Percentiles rank a stretch among this genome's conserved stretches.
Conservation (phyloP, 768 basidiomycete genomes). For the Boletus edulis region DNA sequence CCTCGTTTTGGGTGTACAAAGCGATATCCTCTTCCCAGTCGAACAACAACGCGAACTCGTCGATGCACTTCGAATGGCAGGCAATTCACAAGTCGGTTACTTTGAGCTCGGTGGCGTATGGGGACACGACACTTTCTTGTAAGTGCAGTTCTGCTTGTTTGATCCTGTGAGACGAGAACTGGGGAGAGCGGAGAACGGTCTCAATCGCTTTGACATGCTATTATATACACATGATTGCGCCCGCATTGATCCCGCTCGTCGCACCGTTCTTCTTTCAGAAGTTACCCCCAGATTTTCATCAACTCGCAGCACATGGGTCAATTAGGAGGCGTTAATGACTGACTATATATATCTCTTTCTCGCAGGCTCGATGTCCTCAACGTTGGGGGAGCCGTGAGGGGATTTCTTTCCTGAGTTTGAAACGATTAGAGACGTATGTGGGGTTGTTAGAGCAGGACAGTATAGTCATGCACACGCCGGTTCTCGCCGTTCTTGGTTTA, state of each 20-base stretch:
- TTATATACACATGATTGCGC: conserved; percentile 13
- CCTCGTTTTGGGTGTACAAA: conserved; percentile 91
- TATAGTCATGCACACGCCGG: not conserved
- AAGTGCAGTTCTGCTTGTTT: conserved; percentile 32
- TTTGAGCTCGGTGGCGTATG: conserved; percentile 99
- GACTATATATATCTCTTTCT: conserved; percentile 8
- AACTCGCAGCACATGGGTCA: not conserved
- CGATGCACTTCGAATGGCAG: conserved; percentile 87
- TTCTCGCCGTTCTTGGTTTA: not conserved
- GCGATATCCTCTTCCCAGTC: conserved; percentile 94
- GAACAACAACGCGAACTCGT: conserved; percentile 96
- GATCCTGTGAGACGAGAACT: not conserved
- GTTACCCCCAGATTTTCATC: not conserved
- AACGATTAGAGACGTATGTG: not conserved
- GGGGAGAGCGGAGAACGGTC: not conserved
- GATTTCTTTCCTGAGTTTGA: conserved; percentile 64
- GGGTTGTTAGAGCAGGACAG: not conserved
- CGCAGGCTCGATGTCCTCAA: conserved; percentile 79
- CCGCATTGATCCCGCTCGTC: conserved; percentile 5
- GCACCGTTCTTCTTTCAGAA: not conserved
- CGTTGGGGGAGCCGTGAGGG: conserved; percentile 88
- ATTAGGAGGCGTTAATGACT: not conserved
- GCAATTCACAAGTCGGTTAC: conserved; percentile 87
- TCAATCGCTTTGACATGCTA: not conserved
- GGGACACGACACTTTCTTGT: conserved; percentile 98